Conservation (phyloP, 1,139 yeast species). For the Blastobotrys serpentis region DNA sequence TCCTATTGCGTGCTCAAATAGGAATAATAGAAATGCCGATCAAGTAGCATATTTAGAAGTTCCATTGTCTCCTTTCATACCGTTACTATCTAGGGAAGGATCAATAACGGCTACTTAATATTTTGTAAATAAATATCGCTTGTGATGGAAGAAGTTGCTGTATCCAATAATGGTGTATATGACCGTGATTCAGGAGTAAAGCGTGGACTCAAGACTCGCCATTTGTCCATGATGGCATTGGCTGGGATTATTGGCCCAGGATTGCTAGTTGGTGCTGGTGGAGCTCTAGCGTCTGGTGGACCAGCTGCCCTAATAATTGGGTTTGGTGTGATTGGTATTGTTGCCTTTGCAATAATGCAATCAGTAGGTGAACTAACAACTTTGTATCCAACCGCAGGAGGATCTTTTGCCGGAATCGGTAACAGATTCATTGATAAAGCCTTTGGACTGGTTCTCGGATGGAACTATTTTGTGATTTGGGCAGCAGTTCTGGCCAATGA, state of each 20-base stretch:
- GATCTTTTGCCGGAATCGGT: constrained; percentile 61
- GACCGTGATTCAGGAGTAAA: constrained; percentile 45
- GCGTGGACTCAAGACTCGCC: constrained; percentile 51
- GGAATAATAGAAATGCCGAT: background rate
- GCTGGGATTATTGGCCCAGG: constrained; percentile 75
- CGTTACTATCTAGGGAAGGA: no score
- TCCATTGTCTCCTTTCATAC: background rate
- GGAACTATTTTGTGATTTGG: constrained; percentile 64
- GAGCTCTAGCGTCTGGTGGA: constrained; percentile 59
- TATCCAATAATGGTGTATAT: constrained; percentile 16
- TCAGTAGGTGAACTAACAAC: constrained; percentile 67
- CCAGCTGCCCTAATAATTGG: constrained; percentile 62
- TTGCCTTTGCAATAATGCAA: constrained; percentile 60
- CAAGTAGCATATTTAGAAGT: background rate
- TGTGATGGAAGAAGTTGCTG: background rate
- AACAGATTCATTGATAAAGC: constrained; percentile 58
- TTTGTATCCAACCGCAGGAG: constrained; percentile 58
- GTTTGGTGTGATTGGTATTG: constrained; percentile 56
- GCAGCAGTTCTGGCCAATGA: constrained; percentile 60
- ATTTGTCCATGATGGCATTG: constrained; percentile 58
- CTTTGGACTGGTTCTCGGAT: constrained; percentile 59
- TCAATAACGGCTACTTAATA: no score
- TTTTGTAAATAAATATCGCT: no score
- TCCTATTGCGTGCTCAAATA: background rate
- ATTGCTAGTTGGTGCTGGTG: constrained; percentile 61